Evolutionary conservation across 768 basidiomycete genomes (phyloP).

Genomic region (Cytidiella melzeri): DNA sequence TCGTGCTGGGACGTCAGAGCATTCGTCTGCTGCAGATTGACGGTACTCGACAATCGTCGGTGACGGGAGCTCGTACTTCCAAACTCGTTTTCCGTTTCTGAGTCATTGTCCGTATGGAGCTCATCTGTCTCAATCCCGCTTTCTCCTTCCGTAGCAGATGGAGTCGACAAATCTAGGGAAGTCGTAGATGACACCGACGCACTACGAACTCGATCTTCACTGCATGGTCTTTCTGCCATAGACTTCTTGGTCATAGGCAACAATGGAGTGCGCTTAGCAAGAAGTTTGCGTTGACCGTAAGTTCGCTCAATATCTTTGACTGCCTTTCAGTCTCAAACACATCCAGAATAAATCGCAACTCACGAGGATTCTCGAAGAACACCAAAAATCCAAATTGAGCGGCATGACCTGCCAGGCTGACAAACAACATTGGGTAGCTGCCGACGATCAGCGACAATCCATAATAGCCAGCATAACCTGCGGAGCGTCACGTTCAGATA

Average conservation of each 20-base stretch:
- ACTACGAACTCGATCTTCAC: constrained; percentile 20
- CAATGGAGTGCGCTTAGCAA: constrained; percentile 77
- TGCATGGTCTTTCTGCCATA: constrained; percentile 8
- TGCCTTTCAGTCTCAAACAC: not conserved
- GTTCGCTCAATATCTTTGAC: constrained; percentile 40
- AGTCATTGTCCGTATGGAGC: constrained; percentile 47
- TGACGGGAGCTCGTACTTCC: constrained; percentile 2
- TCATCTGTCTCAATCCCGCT: constrained; percentile 49
- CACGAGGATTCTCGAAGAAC: constrained; percentile 96
- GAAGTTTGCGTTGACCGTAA: constrained; percentile 88
- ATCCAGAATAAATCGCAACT: constrained; percentile 21
- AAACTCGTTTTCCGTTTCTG: constrained; percentile 41
- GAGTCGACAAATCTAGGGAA: constrained; percentile 36
- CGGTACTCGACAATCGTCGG: constrained; percentile 5
- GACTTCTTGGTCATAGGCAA: constrained; percentile 21
- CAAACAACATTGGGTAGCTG: constrained; percentile 87
- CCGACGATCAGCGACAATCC: constrained; percentile 88
- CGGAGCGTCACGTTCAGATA: not conserved
- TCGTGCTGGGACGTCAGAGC: constrained; percentile 68
- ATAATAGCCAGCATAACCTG: constrained; percentile 96
- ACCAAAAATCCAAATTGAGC: constrained; percentile 95
- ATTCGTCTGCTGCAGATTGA: constrained; percentile 1
- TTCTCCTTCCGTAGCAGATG: constrained; percentile 65
- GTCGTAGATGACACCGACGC: constrained; percentile 19
- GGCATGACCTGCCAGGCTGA: constrained; percentile 89